Evolutionary conservation across 805 yeast genomes (phyloP).

Genomic region (Myxozyma kluyveri): DNA sequence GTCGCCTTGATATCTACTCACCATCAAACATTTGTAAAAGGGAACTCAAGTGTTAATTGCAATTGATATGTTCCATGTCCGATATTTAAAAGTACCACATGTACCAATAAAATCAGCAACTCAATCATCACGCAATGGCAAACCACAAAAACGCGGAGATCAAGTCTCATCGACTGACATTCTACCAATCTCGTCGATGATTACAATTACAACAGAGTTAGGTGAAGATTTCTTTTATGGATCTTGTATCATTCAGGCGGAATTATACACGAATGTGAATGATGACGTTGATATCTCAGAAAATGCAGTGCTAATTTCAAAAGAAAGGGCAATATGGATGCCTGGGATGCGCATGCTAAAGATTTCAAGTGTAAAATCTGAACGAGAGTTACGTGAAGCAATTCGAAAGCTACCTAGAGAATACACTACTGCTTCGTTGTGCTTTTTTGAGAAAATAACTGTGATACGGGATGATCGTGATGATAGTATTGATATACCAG

Average conservation of each 20-base stretch:
- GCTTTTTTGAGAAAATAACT: neutral
- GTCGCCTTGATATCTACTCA: too few species aligned
- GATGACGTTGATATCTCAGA: neutral
- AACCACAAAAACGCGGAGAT: neutral
- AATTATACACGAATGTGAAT: neutral
- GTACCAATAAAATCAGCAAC: neutral
- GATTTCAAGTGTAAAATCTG: neutral
- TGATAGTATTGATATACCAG: neutral
- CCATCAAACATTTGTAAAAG: too few species aligned
- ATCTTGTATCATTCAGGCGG: slow-evolving; percentile 1
- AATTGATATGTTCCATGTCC: slow-evolving; percentile 24
- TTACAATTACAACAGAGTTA: slow-evolving; percentile 42
- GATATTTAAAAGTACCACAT: slow-evolving; percentile 23
- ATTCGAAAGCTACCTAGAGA: neutral
- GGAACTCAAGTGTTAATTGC: too few species aligned
- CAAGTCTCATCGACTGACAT: neutral
- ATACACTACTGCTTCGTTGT: neutral
- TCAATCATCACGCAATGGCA: neutral
- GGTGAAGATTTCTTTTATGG: slow-evolving; percentile 45
- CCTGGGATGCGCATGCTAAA: neutral
- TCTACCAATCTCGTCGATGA: slow-evolving; percentile 35
- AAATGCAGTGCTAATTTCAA: neutral
- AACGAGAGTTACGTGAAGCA: neutral
- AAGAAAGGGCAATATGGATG: neutral
- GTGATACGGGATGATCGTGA: neutral